Percentiles rank a stretch among this genome's conserved stretches.
These are phyloP conservation scores for Penicillium sp. DNA, from an alignment of 2,329 filamentous ascomycete genomes.

Conservation along the genomic window DNA sequence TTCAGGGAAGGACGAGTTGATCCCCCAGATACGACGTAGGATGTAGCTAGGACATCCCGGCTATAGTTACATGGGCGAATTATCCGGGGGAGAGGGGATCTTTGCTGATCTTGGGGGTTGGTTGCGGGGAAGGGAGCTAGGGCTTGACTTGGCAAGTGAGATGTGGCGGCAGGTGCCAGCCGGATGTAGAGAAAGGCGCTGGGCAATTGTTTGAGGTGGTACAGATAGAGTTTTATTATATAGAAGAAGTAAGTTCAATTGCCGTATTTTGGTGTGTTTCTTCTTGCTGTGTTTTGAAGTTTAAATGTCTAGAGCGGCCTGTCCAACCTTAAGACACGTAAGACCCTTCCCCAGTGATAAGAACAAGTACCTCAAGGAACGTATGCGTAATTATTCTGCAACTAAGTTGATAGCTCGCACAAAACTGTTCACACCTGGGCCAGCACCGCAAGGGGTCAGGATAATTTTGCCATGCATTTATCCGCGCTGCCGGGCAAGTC, in stretches of 20 bases:
- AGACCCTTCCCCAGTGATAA: too few species aligned
- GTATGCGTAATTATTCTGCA: background rate
- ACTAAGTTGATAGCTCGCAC: background rate
- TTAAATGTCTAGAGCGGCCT: background rate
- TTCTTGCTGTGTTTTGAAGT: background rate
- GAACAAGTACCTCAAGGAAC: background rate
- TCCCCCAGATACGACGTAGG: background rate
- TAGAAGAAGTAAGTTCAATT: background rate
- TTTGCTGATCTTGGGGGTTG: background rate
- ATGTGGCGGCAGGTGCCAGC: background rate
- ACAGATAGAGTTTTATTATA: background rate
- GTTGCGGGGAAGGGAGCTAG: background rate
- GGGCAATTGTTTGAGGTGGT: background rate
- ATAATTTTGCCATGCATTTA: background rate
- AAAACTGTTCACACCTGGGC: background rate
- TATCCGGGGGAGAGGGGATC: background rate
- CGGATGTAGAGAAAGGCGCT: background rate
- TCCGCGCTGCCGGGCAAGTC: background rate
- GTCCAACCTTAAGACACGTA: too few species aligned
- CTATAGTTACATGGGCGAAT: background rate
- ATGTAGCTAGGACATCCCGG: background rate
- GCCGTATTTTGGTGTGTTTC: background rate
- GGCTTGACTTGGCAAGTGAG: background rate
- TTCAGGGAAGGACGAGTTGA: slow-evolving; percentile 1
- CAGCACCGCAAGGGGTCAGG: background rate